These are phyloP conservation scores for Tirmania nivea DNA, from an alignment of 495 filamentous ascomycete species.

Conservation along the genomic window DNA sequence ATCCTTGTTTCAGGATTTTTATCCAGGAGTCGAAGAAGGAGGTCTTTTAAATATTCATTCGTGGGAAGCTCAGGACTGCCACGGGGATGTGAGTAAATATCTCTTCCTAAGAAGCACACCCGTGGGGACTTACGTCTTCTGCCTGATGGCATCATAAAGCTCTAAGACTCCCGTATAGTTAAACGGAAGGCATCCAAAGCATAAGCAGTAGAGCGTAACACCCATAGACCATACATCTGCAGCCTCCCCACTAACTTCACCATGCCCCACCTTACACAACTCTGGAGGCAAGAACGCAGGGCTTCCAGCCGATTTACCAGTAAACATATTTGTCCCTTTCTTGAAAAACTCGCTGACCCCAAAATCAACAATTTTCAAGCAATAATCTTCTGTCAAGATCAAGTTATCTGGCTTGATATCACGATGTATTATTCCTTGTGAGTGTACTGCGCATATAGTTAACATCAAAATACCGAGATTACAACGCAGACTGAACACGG, in stretches of 20 bases:
- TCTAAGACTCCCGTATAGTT: conserved; percentile 48
- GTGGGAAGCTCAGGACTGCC: conserved; percentile 28
- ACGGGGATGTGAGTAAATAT: conserved; percentile 9
- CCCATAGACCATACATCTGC: conserved; percentile 99
- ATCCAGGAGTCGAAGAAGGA: conserved; percentile 46
- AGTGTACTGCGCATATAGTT: conserved; percentile 37
- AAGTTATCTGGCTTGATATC: conserved; percentile 98
- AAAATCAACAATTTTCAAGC: conserved; percentile 94
- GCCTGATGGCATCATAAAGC: conserved; percentile 70
- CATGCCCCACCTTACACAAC: conserved; percentile 71
- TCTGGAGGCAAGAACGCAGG: conserved; percentile 91
- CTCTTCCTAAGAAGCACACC: not conserved
- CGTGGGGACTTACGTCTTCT: conserved; percentile 26
- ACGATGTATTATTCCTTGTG: conserved; percentile 84
- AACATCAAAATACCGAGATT: too few relatives aligned
- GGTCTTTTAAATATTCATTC: conserved; percentile 41
- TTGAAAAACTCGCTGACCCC: conserved; percentile 97
- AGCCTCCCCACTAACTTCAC: conserved; percentile 67
- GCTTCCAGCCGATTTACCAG: conserved; percentile 81
- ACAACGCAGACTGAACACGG: not conserved
- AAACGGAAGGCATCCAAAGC: conserved; percentile 75
- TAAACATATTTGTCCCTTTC: conserved; percentile 72
- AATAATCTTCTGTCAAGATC: conserved; percentile 68
- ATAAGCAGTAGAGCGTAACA: conserved; percentile 76
- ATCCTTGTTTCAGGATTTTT: conserved; percentile 64